Evolutionary conservation across 176 grass and related monocot species (phyloP).

Genomic region (Areca catechu): DNA sequence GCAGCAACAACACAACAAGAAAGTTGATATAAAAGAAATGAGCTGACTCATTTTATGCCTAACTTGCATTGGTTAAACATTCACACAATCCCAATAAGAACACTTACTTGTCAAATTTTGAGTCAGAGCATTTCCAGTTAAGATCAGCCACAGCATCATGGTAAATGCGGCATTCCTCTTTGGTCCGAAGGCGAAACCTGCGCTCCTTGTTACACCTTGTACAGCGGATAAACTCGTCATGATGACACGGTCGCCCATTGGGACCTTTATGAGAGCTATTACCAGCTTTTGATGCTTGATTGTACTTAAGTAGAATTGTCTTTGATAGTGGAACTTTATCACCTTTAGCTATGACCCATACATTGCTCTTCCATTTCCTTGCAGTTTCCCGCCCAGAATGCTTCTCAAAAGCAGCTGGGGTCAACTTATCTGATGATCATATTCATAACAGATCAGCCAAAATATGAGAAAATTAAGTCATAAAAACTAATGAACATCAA

Average conservation of each 20-base stretch:
- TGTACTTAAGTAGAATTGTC: conserved; percentile 73
- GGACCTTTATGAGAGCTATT: conserved; percentile 58
- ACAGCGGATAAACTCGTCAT: conserved; percentile 83
- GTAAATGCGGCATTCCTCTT: conserved; percentile 85
- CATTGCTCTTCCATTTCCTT: conserved; percentile 92
- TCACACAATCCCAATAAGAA: background rate
- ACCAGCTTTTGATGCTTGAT: conserved; percentile 35
- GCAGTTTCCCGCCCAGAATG: conserved; percentile 82
- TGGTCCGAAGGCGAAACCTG: conserved; percentile 69
- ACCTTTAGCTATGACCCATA: conserved; percentile 88
- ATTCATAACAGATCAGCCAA: conserved; percentile 17
- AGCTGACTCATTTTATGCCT: too few species aligned
- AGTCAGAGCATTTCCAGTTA: conserved; percentile 72
- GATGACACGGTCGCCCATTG: conserved; percentile 57
- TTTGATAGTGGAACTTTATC: conserved; percentile 77
- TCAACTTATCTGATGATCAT: conserved; percentile 61
- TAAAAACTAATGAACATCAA: background rate
- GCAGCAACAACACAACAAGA: too few species aligned
- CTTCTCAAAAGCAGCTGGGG: conserved; percentile 94
- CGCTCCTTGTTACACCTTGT: conserved; percentile 68
- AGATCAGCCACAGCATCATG: conserved; percentile 68
- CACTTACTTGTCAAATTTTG: conserved; percentile 63
- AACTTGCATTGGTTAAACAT: background rate
- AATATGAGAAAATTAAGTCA: background rate
- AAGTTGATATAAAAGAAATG: too few species aligned